A percentile compares a stretch with the other conserved stretches of the same genome.
Conservation (phyloP, 2,329 filamentous ascomycete species). For the Colletotrichum tofieldiae region DNA sequence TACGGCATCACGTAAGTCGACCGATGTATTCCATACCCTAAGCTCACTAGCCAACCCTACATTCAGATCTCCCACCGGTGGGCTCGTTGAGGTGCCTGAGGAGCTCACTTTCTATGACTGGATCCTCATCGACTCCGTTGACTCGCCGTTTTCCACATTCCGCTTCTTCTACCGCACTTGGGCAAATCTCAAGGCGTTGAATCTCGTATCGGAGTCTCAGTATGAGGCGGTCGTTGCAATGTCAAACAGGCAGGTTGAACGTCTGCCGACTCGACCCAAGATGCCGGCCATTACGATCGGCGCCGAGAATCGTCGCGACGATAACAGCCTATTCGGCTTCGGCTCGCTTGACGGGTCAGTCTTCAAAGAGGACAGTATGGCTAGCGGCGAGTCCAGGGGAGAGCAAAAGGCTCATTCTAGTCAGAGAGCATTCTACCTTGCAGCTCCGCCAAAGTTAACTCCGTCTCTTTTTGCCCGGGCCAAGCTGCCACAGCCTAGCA, state of each 20-base stretch:
- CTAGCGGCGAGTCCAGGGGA: conserved; percentile 2
- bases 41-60: conserved; percentile 34
- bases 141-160: conserved; percentile 68
- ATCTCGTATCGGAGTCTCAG: conserved; percentile 58
- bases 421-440: conserved; percentile 4
- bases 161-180: conserved; percentile 71
- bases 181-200: conserved; percentile 63
- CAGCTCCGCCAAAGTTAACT: conserved; percentile 50
- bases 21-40: background rate
- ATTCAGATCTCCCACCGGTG: conserved; percentile 67
- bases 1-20: conserved; percentile 70
- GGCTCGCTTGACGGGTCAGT: conserved; percentile 18
- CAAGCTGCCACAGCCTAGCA: conserved; percentile 52
- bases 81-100: conserved; percentile 67
- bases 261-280: conserved; percentile 1
- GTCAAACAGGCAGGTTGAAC: background rate
- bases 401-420: conserved; percentile 44
- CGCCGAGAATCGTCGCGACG: background rate
- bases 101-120: conserved; percentile 68
- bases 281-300: background rate
- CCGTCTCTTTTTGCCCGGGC: conserved; percentile 19
- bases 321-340: background rate
- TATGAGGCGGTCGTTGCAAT: conserved; percentile 38
- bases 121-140: conserved; percentile 65
- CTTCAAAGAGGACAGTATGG: background rate